Conservation (phyloP, 495 filamentous ascomycete species). For the Trypethelium eluteriae region DNA sequence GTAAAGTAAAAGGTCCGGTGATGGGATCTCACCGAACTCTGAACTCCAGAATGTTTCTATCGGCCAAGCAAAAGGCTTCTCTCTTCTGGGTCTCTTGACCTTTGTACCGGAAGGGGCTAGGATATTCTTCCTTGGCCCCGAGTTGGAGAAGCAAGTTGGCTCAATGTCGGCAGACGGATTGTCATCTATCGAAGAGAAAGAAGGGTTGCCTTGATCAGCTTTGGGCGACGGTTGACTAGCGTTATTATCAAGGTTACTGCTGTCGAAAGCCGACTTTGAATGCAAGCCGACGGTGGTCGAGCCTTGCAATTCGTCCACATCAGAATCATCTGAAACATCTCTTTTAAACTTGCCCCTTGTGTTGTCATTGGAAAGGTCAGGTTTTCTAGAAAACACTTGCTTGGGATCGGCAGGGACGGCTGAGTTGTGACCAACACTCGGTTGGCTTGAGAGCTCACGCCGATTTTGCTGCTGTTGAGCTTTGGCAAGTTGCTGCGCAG, state of each 20-base stretch:
- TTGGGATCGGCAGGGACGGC: not conserved
- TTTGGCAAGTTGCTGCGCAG: not conserved
- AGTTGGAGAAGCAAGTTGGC: not conserved
- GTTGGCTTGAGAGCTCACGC: not conserved
- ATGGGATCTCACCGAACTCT: not conserved
- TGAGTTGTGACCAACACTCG: not conserved
- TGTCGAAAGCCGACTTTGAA: not conserved
- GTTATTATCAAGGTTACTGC: not conserved
- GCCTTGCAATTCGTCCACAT: not conserved
- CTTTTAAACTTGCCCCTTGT: not conserved
- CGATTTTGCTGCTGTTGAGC: not conserved
- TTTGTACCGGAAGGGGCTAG: not conserved
- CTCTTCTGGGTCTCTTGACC: not conserved
- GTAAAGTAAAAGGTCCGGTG: not conserved
- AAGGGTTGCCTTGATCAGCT: not conserved
- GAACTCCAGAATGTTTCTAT: not conserved
- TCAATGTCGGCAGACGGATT: not conserved
- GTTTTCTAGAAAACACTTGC: not conserved
- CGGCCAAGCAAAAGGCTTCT: not conserved
- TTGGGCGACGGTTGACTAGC: not conserved
- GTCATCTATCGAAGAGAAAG: not conserved
- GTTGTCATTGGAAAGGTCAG: not conserved
- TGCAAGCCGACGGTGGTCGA: not conserved
- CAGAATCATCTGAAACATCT: not conserved
- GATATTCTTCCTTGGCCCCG: not conserved